Conservation (phyloP, 768 basidiomycete genomes). For the Leccinum incarnatum region DNA sequence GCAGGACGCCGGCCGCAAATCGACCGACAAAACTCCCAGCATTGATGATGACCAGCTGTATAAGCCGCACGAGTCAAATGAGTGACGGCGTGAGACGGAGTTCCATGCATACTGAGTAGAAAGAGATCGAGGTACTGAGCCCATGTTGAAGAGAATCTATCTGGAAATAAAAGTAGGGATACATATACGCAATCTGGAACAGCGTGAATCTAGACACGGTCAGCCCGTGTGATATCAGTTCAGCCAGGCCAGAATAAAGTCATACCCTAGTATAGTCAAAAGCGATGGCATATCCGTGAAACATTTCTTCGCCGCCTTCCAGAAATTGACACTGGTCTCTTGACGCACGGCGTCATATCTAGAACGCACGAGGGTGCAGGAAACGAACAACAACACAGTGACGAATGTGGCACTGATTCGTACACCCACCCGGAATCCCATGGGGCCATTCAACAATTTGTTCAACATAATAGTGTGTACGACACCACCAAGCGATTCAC, state of each 20-base stretch:
- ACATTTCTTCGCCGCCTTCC: slow-evolving; percentile 22
- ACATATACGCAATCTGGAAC: slow-evolving; percentile 42
- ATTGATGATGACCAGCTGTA: slow-evolving; percentile 39
- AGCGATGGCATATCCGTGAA: slow-evolving; percentile 24
- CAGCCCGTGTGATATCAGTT: neutral
- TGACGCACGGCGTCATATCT: slow-evolving; percentile 18
- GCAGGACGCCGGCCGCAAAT: slow-evolving; percentile 40
- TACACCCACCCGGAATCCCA: slow-evolving; percentile 44
- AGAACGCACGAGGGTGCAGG: slow-evolving; percentile 38
- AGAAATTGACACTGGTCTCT: slow-evolving; percentile 1
- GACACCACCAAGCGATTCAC: slow-evolving; percentile 52
- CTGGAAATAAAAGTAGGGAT: slow-evolving; percentile 59
- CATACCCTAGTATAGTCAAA: slow-evolving; percentile 25
- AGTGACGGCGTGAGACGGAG: neutral
- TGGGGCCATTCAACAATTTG: slow-evolving; percentile 35
- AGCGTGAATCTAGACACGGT: slow-evolving; percentile 17
- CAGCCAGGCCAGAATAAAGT: neutral
- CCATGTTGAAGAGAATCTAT: slow-evolving; percentile 51
- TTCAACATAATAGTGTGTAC: slow-evolving; percentile 64
- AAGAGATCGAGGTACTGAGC: slow-evolving; percentile 44
- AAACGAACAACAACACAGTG: slow-evolving; percentile 35
- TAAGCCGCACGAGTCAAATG: neutral
- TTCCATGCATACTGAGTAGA: slow-evolving; percentile 36
- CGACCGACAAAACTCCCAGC: slow-evolving; percentile 49
- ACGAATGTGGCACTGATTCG: slow-evolving; percentile 41